These are phyloP conservation scores for Trichoderma reesei DNA, from an alignment of 495 filamentous ascomycete species.

Conservation along the genomic window DNA sequence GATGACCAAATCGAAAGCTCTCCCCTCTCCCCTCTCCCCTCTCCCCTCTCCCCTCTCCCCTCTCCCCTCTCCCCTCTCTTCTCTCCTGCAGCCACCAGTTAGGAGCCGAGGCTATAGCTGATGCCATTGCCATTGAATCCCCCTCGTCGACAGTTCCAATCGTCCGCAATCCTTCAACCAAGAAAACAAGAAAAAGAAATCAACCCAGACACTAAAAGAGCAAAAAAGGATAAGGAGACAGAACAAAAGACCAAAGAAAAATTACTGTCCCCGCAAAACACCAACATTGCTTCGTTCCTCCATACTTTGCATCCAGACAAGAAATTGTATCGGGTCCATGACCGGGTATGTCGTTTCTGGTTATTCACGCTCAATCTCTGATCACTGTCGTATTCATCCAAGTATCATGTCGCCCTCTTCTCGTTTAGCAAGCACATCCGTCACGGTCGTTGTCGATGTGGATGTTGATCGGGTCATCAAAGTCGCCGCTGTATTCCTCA, in stretches of 20 bases:
- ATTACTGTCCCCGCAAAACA: conserved; percentile 1
- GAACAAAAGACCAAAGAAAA: neutral
- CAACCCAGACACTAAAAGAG: neutral
- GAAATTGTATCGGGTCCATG: neutral
- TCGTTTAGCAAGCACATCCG: conserved; percentile 73
- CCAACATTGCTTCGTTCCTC: neutral
- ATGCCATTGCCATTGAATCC: neutral
- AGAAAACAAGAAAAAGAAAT: neutral
- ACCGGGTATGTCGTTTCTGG: conserved; percentile 1
- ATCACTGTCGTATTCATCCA: neutral
- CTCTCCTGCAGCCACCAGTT: neutral
- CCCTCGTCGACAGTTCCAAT: neutral
- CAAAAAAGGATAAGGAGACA: neutral
- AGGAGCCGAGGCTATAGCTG: neutral
- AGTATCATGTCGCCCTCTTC: neutral
- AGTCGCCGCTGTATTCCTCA: conserved; percentile 84
- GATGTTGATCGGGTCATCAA: conserved; percentile 95
- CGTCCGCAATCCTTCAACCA: neutral
- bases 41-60: too few relatives aligned
- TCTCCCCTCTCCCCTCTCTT: neutral
- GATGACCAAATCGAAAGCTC: neutral
- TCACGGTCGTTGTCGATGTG: conserved; percentile 84
- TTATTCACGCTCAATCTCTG: neutral
- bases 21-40: neutral
- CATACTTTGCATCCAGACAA: neutral